Base-by-base conservation (phyloP, 2,329 filamentous ascomycete species). In the Monosporascus cannonballus region DNA sequence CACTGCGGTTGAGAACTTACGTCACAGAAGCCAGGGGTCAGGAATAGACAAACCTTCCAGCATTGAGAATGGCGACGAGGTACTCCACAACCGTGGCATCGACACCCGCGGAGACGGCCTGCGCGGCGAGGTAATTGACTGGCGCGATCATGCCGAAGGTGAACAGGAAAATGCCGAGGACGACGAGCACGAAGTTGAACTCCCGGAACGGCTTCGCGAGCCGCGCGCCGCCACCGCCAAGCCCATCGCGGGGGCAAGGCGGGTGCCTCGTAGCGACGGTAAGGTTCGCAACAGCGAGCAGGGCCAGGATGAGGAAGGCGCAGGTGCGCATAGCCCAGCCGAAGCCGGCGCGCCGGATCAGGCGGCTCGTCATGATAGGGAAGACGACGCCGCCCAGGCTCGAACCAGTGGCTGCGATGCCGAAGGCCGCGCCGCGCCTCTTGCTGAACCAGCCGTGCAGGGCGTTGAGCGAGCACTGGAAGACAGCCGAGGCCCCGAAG, bases 61-160 rank as follows among this genome's bases (percentile, higher is more conserved):
- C 69, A 54, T 73, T 73, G 48, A 74, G 62, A 3, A 73, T 72
- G 2, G 71, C 59, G 2, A 73, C 51, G 5, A 73, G 57, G 48
- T 71, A 73, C 27, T 69, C 60, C 3, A 59, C 64, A 4, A 72
- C 46, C 6, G 61, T 54, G 0, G 57, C 53, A 17, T 59, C 48
- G 52, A 72, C 62, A 9, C 66, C 67, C 8, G 56, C 57, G 3
- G 58, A 52, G 2, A 67, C 54, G 0, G 68, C 70, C 38, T 70
- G 64, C 6, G 67, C 61, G 4, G 65, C 56, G 18, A 73, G 52
- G 51, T 67, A 72, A 53, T 69, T 65, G 59, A 72, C 67, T 0
- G 71, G 70, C 0, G 71, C 55, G 45, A 64, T 73, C 37, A 72
- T 62, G 7, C 71, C 71, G 47, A 60, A 71, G 9, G 63, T 67